Percentiles rank a stretch among this genome's conserved stretches.
Evolutionary conservation across 108 stramenopile species (phyloP).

Genomic region (Cyclotella cryptica): DNA sequence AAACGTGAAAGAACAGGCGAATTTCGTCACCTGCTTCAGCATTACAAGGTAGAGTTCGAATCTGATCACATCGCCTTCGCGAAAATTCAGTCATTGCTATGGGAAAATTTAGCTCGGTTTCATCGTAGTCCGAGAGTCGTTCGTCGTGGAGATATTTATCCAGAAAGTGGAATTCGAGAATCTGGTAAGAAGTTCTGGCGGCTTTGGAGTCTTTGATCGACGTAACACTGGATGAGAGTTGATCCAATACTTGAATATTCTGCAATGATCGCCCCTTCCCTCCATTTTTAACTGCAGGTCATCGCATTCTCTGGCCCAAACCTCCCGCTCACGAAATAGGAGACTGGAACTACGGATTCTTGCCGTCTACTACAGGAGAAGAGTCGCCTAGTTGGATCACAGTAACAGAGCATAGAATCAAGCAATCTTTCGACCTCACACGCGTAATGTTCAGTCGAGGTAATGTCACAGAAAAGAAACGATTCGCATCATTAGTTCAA

Average conservation of each 20-base stretch:
- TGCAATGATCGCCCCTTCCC: neutral
- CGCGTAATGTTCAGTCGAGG: slow-evolving; percentile 96
- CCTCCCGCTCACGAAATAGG: slow-evolving; percentile 7
- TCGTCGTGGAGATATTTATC: slow-evolving; percentile 78
- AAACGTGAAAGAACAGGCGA: slow-evolving; percentile 7
- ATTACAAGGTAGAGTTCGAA: neutral
- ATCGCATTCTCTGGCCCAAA: slow-evolving; percentile 72
- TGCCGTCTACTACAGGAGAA: slow-evolving; percentile 47
- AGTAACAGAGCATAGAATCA: slow-evolving; percentile 92
- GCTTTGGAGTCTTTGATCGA: neutral
- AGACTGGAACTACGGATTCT: slow-evolving; percentile 36
- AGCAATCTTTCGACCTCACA: slow-evolving; percentile 91
- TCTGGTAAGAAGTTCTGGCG: slow-evolving; percentile 38
- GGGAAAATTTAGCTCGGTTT: slow-evolving; percentile 56
- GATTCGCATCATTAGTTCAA: slow-evolving; percentile 80
- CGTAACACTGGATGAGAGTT: neutral
- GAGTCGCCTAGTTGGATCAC: slow-evolving; percentile 84
- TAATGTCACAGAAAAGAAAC: slow-evolving; percentile 93
- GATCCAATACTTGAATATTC: neutral
- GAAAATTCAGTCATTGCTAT: slow-evolving; percentile 53
- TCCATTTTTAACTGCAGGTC: slow-evolving; percentile 19
- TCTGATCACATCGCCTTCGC: neutral
- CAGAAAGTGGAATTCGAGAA: slow-evolving; percentile 73
- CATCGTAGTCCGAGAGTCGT: slow-evolving; percentile 67
- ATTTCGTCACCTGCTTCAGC: slow-evolving; percentile 18